Evolutionary conservation across 2,329 filamentous ascomycete species (phyloP).

Genomic region (Hypoxylon sp.): DNA sequence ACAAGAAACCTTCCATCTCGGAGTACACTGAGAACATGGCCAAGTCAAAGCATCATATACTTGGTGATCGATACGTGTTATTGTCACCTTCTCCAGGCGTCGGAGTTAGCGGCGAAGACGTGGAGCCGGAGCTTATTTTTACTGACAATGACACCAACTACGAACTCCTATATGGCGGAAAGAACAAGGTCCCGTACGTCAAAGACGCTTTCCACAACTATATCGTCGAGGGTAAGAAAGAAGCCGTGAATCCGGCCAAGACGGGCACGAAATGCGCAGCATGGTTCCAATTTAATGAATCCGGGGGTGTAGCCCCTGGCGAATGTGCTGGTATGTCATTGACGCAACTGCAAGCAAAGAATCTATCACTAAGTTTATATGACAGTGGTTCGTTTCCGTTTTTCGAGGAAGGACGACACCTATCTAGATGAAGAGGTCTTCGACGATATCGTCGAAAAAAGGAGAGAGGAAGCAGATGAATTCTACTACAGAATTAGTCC

Average conservation of each 20-base stretch:
- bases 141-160: slow-evolving; percentile 97
- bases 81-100: slow-evolving; percentile 92
- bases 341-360: slow-evolving; percentile 59
- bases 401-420: slow-evolving; percentile 80
- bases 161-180: slow-evolving; percentile 79
- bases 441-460: slow-evolving; percentile 89
- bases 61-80: slow-evolving; percentile 87
- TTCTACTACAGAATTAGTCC: slow-evolving; percentile 96
- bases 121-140: slow-evolving; percentile 88
- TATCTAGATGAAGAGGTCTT: slow-evolving; percentile 95
- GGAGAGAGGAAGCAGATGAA: slow-evolving; percentile 91
- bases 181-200: slow-evolving; percentile 87
- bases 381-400: slow-evolving; percentile 87
- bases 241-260: slow-evolving; percentile 83
- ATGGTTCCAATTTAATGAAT: slow-evolving; percentile 94
- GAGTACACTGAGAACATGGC: slow-evolving; percentile 76
- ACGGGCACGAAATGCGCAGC: slow-evolving; percentile 90
- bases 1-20: slow-evolving; percentile 85
- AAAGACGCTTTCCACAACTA: slow-evolving; percentile 95
- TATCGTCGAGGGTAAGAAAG: slow-evolving; percentile 86
- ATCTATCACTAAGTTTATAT: slow-evolving; percentile 28
- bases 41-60: slow-evolving; percentile 81
- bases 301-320: slow-evolving; percentile 86
- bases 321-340: slow-evolving; percentile 86
- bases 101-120: slow-evolving; percentile 82